phyloP scores from a whole-genome alignment of 1,284 basidiomycete species.

The Tilletia setariae region DNA sequence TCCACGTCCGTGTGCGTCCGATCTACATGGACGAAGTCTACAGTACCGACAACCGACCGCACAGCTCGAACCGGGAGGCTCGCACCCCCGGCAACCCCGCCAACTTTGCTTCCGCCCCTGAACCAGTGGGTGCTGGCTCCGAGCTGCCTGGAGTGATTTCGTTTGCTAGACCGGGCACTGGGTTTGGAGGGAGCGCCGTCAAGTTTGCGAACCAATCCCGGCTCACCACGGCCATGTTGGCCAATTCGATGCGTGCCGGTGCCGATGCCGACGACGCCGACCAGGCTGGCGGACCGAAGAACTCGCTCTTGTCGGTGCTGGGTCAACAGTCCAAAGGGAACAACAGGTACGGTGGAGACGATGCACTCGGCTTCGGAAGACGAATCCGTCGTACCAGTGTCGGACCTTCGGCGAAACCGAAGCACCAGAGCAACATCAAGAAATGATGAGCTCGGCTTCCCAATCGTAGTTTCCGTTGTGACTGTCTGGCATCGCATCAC shows the following conservation, averaged over 20 bases:
- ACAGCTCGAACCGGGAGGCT: not conserved
- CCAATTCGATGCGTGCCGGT: not conserved
- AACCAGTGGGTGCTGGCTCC: not conserved
- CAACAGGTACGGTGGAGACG: not conserved
- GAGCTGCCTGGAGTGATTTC: not conserved
- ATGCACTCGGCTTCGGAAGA: too few relatives aligned
- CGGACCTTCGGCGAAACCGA: not conserved
- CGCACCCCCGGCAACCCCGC: not conserved
- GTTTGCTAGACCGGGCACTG: not conserved
- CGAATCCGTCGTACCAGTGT: not conserved
- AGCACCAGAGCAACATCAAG: slow-evolving; percentile 13
- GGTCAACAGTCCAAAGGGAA: not conserved
- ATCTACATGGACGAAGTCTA: slow-evolving; percentile 12
- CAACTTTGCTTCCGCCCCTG: not conserved
- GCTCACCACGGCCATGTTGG: not conserved
- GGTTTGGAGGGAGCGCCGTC: too few relatives aligned
- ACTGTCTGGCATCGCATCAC: too few relatives aligned
- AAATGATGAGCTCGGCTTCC: not conserved
- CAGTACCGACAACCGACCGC: not conserved
- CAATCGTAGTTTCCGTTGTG: too few relatives aligned
- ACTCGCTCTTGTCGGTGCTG: not conserved
- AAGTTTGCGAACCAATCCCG: too few relatives aligned
- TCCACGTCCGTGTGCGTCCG: slow-evolving; percentile 8
- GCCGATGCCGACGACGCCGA: not conserved
- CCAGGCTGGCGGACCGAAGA: not conserved